These are phyloP conservation scores for Beta lomatogona DNA, from an alignment of 179 eudicot species.

Conservation along the genomic window DNA sequence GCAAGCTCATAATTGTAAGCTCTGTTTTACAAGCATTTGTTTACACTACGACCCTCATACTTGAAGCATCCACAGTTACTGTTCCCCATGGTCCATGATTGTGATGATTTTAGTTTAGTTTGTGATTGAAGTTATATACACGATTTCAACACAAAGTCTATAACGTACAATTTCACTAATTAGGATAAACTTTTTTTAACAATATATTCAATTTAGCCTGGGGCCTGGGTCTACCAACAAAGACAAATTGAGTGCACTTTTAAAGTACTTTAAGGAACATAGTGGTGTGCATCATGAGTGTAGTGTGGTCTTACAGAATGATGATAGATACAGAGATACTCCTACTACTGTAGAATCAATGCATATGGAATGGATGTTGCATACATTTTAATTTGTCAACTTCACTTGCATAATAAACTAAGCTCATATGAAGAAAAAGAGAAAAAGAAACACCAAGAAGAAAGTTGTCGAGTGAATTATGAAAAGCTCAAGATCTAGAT, in stretches of 20 bases:
- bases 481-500: not conserved
- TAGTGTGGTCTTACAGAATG: constrained; percentile 32
- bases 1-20: constrained; percentile 11
- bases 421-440: not conserved
- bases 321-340: constrained; percentile 5
- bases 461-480: not conserved
- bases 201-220: not conserved
- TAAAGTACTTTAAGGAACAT: constrained; percentile 29
- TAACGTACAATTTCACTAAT: constrained; percentile 11
- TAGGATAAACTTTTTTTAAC: not conserved
- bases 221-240: constrained; percentile 28
- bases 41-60: constrained; percentile 8
- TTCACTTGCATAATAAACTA: not conserved
- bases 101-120: not conserved
- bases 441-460: not conserved
- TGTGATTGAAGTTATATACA: not conserved
- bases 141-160: constrained; percentile 22
- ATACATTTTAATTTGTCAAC: constrained; percentile 15
- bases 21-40: constrained; percentile 17
- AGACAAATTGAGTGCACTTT: constrained; percentile 29
- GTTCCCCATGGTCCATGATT: constrained; percentile 25
- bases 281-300: constrained; percentile 47
- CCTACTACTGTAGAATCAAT: not conserved
- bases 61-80: constrained; percentile 22
- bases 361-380: not conserved